These are phyloP conservation scores for Botryotinia narcissicola DNA, from an alignment of 2,329 filamentous ascomycete genomes.

Conservation along the genomic window DNA sequence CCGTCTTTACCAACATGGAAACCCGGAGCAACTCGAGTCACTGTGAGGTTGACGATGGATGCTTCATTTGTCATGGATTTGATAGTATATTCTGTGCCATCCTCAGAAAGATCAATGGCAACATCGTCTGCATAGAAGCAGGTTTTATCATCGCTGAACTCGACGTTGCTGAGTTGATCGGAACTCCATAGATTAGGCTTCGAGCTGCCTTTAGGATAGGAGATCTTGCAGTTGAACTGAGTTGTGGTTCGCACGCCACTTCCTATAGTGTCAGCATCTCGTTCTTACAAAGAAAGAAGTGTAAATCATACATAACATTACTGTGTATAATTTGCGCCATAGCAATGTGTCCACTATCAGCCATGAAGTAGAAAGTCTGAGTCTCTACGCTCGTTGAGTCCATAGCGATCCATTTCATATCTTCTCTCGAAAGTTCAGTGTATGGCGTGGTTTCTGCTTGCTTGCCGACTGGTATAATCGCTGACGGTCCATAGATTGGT, in stretches of 20 bases:
- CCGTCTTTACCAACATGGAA: constrained; percentile 85
- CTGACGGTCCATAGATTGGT: constrained; percentile 88
- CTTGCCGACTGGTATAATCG: constrained; percentile 80
- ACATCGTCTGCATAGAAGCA: constrained; percentile 85
- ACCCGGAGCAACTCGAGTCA: constrained; percentile 73
- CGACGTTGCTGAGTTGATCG: constrained; percentile 72
- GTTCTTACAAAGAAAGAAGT: constrained; percentile 23
- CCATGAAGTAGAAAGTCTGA: constrained; percentile 86
- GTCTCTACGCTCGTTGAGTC: constrained; percentile 91
- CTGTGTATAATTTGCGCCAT: constrained; percentile 95
- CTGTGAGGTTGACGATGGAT: constrained; percentile 80
- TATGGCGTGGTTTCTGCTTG: constrained; percentile 77
- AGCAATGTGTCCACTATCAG: constrained; percentile 72
- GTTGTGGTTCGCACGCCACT: constrained; percentile 87
- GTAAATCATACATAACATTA: constrained; percentile 76
- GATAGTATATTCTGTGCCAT: constrained; percentile 79
- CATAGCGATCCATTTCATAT: constrained; percentile 79
- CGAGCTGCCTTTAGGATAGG: constrained; percentile 65
- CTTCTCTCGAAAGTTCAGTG: constrained; percentile 73
- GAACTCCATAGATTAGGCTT: constrained; percentile 81
- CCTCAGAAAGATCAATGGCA: constrained; percentile 80
- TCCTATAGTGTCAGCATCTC: constrained; percentile 32
- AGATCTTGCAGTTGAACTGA: constrained; percentile 94
- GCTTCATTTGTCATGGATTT: constrained; percentile 83
- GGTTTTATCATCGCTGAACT: constrained; percentile 80